Conservation (phyloP, 352 stramenopile genomes). For the Nothophytophthora sp. region DNA sequence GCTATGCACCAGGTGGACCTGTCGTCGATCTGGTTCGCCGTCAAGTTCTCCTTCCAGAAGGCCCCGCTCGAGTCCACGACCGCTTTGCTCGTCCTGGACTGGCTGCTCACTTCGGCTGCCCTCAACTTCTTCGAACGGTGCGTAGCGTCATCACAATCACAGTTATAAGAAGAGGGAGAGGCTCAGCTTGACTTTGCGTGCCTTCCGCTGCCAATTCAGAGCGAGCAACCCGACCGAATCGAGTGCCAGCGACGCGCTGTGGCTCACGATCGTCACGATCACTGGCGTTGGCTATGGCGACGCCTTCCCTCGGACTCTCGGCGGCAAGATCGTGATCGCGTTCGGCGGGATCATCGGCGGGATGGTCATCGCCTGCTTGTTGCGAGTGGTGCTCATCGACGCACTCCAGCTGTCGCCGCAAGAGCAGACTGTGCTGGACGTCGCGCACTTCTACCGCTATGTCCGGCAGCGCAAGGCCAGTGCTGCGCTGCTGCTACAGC, state of each 20-base stretch:
- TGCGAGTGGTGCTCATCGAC: constrained; percentile 65
- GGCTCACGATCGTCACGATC: constrained; percentile 72
- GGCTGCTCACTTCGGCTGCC: constrained; percentile 51
- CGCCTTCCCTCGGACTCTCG: constrained; percentile 44
- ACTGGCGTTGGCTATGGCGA: constrained; percentile 66
- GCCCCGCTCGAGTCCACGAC: constrained; percentile 42
- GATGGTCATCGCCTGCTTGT: constrained; percentile 56
- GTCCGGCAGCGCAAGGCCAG: constrained; percentile 39
- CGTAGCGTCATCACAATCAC: no score
- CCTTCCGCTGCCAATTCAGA: no score
- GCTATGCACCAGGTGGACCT: constrained; percentile 59
- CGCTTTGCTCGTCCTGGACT: constrained; percentile 44
- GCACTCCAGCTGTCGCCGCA: constrained; percentile 51
- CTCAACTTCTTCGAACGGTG: constrained; percentile 66
- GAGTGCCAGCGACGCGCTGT: constrained; percentile 49
- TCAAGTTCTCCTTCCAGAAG: constrained; percentile 62
- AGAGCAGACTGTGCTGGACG: constrained; percentile 60
- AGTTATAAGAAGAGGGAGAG: no score
- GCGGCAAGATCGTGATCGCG: constrained; percentile 57
- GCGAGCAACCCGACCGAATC: constrained; percentile 43
- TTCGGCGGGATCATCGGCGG: constrained; percentile 60
- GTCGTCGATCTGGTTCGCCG: constrained; percentile 59
- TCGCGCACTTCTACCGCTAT: constrained; percentile 59
- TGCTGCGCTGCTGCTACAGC: constrained; percentile 50
- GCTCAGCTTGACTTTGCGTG: no score